Conservation (phyloP, 2,329 filamentous ascomycete genomes). For the Nakataea oryzae region DNA sequence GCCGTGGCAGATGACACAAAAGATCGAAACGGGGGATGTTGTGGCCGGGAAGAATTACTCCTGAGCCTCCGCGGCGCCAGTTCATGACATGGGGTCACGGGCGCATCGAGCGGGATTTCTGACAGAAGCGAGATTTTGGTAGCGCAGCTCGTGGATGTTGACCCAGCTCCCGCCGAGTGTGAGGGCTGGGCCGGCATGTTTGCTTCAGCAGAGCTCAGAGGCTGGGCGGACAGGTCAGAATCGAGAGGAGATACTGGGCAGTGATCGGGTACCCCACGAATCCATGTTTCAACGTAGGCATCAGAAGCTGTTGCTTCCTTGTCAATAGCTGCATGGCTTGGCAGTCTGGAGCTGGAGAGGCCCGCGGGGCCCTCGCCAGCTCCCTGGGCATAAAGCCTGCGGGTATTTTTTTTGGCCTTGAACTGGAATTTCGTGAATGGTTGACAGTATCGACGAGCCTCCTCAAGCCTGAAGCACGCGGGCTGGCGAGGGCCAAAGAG, state of each 20-base stretch:
- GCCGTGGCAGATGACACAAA: too few species aligned
- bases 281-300: neutral
- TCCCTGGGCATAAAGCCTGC: neutral
- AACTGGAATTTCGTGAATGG: conserved; percentile 8
- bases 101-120: neutral
- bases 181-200: too few species aligned
- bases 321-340: neutral
- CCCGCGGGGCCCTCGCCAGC: too few species aligned
- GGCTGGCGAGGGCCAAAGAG: conserved; percentile 12
- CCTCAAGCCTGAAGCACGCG: conserved; percentile 7
- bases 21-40: neutral
- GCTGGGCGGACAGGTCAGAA: neutral
- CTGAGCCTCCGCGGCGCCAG: too few species aligned
- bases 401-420: neutral
- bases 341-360: neutral
- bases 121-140: neutral
- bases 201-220: neutral
- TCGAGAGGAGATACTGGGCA: neutral
- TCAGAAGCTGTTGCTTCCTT: neutral
- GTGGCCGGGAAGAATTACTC: neutral
- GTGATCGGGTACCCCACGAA: neutral
- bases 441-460: conserved; percentile 5
- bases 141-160: neutral
- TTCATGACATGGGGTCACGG: neutral
- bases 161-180: neutral